phyloP scores from a whole-genome alignment of 2,329 filamentous ascomycete genomes.

The Salinomyces thailandicus region DNA sequence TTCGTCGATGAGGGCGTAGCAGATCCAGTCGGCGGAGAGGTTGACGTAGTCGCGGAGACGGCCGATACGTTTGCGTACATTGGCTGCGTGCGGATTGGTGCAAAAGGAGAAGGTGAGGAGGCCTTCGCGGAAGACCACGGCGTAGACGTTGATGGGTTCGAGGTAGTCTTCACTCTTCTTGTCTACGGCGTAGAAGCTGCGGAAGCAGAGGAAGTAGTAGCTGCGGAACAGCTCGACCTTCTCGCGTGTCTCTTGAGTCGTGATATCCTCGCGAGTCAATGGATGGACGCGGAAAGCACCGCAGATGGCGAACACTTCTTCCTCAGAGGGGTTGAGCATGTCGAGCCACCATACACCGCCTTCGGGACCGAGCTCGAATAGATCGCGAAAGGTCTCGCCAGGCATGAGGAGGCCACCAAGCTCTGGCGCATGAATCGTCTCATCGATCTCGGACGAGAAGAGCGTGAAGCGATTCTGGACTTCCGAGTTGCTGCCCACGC shows the following conservation, averaged over 20 bases:
- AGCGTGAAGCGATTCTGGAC: conserved; percentile 77
- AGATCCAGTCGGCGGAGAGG: conserved; percentile 95
- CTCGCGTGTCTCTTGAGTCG: conserved; percentile 87
- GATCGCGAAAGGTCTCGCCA: conserved; percentile 76
- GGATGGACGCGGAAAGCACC: conserved; percentile 94
- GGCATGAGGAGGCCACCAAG: conserved; percentile 81
- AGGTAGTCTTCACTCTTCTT: conserved; percentile 72
- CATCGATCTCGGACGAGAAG: conserved; percentile 90
- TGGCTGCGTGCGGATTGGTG: conserved; percentile 73
- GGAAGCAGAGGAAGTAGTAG: conserved; percentile 97
- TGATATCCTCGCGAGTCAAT: conserved; percentile 91
- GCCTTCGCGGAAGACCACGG: conserved; percentile 91
- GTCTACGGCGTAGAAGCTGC: conserved; percentile 79
- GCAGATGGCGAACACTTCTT: conserved; percentile 78
- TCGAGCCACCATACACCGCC: conserved; percentile 99
- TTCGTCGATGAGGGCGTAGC: conserved; percentile 95
- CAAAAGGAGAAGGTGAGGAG: conserved; percentile 90
- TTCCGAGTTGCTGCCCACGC: conserved; percentile 15
- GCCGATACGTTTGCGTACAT: conserved; percentile 84
- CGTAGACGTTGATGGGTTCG: conserved; percentile 92
- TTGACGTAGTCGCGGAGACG: conserved; percentile 91
- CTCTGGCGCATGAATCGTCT: conserved; percentile 82
- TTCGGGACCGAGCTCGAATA: conserved; percentile 62
- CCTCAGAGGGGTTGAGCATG: conserved; percentile 77
- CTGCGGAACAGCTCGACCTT: conserved; percentile 97